Evolutionary conservation across 1,284 basidiomycete species (phyloP).

Genomic region (Abortiporus biennis): DNA sequence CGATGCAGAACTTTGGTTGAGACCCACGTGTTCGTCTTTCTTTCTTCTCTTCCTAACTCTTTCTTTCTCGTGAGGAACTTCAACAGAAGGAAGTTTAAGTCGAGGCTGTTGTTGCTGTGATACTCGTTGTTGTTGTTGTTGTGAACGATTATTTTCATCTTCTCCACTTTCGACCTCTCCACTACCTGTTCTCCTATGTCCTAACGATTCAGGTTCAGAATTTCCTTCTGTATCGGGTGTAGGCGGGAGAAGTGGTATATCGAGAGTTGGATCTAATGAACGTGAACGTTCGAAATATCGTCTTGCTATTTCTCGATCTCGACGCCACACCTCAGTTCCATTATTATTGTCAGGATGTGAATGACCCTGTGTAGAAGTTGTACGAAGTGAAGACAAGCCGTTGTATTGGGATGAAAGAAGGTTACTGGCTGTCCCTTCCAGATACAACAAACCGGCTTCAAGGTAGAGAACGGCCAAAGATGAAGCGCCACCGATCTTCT

Average conservation of each 20-base stretch:
- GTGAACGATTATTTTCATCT: slow-evolving; percentile 8
- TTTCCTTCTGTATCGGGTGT: slow-evolving; percentile 47
- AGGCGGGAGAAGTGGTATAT: slow-evolving; percentile 58
- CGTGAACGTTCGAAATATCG: slow-evolving; percentile 67
- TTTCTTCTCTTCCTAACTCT: too few species aligned
- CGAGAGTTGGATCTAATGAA: slow-evolving; percentile 49
- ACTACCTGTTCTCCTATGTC: slow-evolving; percentile 8
- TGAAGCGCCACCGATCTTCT: slow-evolving; percentile 53
- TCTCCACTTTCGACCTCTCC: slow-evolving; percentile 1
- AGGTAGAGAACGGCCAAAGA: slow-evolving; percentile 69
- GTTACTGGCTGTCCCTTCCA: slow-evolving; percentile 65
- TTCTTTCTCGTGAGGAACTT: too few species aligned
- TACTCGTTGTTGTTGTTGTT: slow-evolving; percentile 9
- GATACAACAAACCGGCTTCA: slow-evolving; percentile 67
- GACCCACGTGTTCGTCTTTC: too few species aligned
- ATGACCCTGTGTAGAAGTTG: slow-evolving; percentile 24
- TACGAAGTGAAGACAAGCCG: slow-evolving; percentile 65
- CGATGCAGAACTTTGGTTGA: slow-evolving; percentile 19
- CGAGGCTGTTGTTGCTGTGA: too few species aligned
- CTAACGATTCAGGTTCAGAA: slow-evolving; percentile 22
- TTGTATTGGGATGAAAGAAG: slow-evolving; percentile 66
- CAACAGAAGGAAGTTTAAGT: slow-evolving; percentile 38
- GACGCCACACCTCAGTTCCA: slow-evolving; percentile 61
- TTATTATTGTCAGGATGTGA: slow-evolving; percentile 30
- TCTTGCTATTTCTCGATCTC: slow-evolving; percentile 60